Evolutionary conservation across 2,329 filamentous ascomycete genomes (phyloP).

Genomic region (Emergomyces pasteurianus): DNA sequence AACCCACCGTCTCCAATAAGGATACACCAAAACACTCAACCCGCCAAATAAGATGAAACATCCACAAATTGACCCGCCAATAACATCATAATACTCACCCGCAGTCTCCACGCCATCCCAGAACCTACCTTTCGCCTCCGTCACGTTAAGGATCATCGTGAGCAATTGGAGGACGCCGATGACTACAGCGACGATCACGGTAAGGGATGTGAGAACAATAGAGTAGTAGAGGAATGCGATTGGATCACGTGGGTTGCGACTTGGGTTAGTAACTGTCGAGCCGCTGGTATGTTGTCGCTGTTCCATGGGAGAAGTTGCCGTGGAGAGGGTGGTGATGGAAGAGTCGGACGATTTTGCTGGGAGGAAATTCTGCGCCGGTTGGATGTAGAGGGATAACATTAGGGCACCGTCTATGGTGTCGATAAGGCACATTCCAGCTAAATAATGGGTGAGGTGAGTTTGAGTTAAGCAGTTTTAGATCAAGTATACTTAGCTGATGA

Average conservation of each 20-base stretch:
- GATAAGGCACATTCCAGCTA: slow-evolving; percentile 85
- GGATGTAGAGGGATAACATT: slow-evolving; percentile 88
- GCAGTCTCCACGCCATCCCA: slow-evolving; percentile 76
- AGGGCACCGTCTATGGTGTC: slow-evolving; percentile 87
- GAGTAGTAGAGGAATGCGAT: slow-evolving; percentile 94
- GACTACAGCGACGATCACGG: slow-evolving; percentile 69
- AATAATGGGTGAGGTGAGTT: background rate
- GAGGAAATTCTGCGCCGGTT: slow-evolving; percentile 32
- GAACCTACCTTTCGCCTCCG: slow-evolving; percentile 61
- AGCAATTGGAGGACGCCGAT: slow-evolving; percentile 80
- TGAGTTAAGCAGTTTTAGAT: background rate
- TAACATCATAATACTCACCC: slow-evolving; percentile 71
- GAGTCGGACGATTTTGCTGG: slow-evolving; percentile 14
- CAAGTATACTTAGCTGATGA: background rate
- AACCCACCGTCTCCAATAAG: slow-evolving; percentile 60
- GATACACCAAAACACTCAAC: slow-evolving; percentile 62
- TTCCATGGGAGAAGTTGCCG: background rate
- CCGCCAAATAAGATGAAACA: slow-evolving; percentile 68
- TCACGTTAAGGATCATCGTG: slow-evolving; percentile 64
- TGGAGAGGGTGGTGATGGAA: slow-evolving; percentile 7
- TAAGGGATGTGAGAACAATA: slow-evolving; percentile 71
- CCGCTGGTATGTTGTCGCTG: background rate
- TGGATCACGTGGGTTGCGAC: slow-evolving; percentile 60
- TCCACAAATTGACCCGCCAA: slow-evolving; percentile 77
- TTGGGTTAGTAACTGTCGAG: background rate